Evolutionary conservation across 176 grass and related monocot species (phyloP).

Genomic region (Otatea glauca): DNA sequence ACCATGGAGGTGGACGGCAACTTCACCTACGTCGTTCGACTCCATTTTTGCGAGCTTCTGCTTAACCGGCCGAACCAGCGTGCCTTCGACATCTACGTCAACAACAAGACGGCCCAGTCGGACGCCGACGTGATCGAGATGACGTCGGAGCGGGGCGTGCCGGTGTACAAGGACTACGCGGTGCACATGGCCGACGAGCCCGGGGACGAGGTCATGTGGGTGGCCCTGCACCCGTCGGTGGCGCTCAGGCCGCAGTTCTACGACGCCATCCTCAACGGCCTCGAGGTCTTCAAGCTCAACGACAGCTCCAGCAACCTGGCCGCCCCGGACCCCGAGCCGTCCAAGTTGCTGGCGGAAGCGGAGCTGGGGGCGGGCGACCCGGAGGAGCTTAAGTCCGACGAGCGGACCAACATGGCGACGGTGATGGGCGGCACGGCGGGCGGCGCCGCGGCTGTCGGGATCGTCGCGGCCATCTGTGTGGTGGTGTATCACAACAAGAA

Average conservation of each 20-base stretch:
- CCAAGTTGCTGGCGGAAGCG: constrained; percentile 53
- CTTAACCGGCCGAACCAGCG: constrained; percentile 71
- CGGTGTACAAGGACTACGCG: constrained; percentile 73
- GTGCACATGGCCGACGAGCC: constrained; percentile 46
- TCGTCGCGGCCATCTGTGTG: constrained; percentile 51
- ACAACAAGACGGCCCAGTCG: constrained; percentile 76
- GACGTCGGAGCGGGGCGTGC: constrained; percentile 57
- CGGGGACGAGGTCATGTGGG: constrained; percentile 59
- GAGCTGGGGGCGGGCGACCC: constrained; percentile 44
- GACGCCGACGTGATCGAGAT: constrained; percentile 70
- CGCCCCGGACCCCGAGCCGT: constrained; percentile 64
- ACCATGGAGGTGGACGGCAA: constrained; percentile 63
- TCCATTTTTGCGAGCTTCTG: constrained; percentile 85
- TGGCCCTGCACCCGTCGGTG: constrained; percentile 69
- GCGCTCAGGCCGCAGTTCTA: constrained; percentile 69
- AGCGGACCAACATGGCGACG: not conserved
- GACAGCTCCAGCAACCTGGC: constrained; percentile 54
- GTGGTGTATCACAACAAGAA: constrained; percentile 60
- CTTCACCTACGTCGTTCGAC: constrained; percentile 76
- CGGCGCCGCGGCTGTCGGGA: constrained; percentile 57
- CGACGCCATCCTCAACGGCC: constrained; percentile 72
- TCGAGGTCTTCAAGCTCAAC: constrained; percentile 92
- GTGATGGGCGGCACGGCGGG: constrained; percentile 65
- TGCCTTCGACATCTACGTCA: constrained; percentile 75
- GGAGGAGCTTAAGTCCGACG: not conserved